Percentiles rank a stretch among this genome's conserved stretches.
These are phyloP conservation scores for Theobroma grandiflorum DNA, from an alignment of 441 rosid genomes.

Conservation along the genomic window DNA sequence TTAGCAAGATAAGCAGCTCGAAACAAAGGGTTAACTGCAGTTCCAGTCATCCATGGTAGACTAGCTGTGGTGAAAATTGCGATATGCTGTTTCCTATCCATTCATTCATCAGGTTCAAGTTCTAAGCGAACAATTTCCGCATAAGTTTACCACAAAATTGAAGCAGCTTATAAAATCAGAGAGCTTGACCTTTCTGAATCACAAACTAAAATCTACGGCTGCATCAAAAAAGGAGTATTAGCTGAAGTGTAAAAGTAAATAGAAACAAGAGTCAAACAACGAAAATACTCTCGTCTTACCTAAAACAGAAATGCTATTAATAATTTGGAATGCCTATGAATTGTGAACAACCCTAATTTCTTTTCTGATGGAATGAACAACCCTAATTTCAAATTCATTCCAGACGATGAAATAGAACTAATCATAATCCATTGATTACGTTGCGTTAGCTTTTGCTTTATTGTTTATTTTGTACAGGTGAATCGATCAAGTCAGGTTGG, in stretches of 20 bases:
- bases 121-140: constrained; percentile 23
- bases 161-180: neutral
- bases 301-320: neutral
- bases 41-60: constrained; percentile 98
- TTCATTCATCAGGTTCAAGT: constrained; percentile 41
- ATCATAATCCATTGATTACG: neutral
- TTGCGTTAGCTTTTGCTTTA: constrained; percentile 3
- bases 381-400: constrained; percentile 12
- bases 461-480: neutral
- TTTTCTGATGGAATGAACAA: too few relatives aligned
- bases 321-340: constrained; percentile 1
- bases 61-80: constrained; percentile 94
- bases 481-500: neutral
- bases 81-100: constrained; percentile 71
- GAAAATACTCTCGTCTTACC: neutral
- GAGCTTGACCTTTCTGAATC: neutral
- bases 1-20: constrained; percentile 95
- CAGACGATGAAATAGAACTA: neutral
- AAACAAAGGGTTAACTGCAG: constrained; percentile 94
- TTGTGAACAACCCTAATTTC: neutral
- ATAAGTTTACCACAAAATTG: neutral
- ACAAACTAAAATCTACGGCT: constrained; percentile 6
- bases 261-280: neutral
- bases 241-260: neutral
- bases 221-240: constrained; percentile 8